Evolutionary conservation across 306 rosid species (phyloP), one percentile per base, ranked within the genome.

Genomic region (Fragaria ananassa): DNA sequence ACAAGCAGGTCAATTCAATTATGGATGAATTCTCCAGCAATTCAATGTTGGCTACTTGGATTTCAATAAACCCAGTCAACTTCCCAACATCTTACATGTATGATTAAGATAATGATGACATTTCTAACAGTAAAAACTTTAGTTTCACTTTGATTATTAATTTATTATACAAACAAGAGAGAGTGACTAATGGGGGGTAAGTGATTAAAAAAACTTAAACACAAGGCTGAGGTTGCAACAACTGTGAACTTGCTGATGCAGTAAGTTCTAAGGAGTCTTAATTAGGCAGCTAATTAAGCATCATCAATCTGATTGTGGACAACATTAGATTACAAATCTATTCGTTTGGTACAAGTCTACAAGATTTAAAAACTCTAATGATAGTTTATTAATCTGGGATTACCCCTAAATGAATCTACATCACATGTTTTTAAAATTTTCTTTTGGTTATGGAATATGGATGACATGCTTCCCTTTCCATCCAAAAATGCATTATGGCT

Each of bases 211-310:
- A 49, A n/a, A 8, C 34, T 56, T 44, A 68, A 46, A 67, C 23
- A 68, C 27, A 68, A 8, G 83, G 83, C 31, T 53, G 68, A 70
- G 77, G 69, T 70, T 76, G 74, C 62, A 27, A 23, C 76, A 75
- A 10, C 47, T 61, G 70, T 68, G 7, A 25, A 3, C 18, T 68
- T 70, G 42, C 19, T 9, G 49, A 31, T 10, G 53, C 42, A 46
- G 6, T 0, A 17, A 62, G 72, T 50, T 10, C 23, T 8, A 15
- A 23, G 13, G 23, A 47, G 17, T 47, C 77, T 58, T 12, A 10
- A 25, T 44, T 23, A 18, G 31, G 42, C 63, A 51, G 73, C 56
- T 76, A 37, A 66, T 51, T 57, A 0, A 5, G 21, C 14, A 29
- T 10, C 12, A 58, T 37, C 4, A 74, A 42, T 17, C 10, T 5